Evolutionary conservation across 805 yeast genomes (phyloP).

Genomic region (Barnettozyma vustinii): DNA sequence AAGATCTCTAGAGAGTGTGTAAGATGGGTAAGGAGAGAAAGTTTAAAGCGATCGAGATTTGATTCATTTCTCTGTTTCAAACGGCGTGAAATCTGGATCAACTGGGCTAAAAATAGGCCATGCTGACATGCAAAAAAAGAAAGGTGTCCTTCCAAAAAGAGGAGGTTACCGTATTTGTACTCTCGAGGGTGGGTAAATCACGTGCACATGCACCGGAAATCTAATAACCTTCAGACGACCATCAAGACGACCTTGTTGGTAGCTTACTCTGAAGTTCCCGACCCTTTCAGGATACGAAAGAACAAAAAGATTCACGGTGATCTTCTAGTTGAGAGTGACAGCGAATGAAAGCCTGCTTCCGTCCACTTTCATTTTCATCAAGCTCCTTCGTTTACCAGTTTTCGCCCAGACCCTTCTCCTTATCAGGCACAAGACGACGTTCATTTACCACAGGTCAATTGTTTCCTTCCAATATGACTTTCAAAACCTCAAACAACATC

Average conservation of each 20-base stretch:
- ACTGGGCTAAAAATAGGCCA: background rate
- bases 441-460: background rate
- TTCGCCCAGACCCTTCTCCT: background rate
- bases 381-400: background rate
- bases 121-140: background rate
- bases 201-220: background rate
- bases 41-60: background rate
- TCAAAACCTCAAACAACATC: constrained; percentile 25
- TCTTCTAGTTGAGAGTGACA: background rate
- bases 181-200: background rate
- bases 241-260: too few relatives aligned
- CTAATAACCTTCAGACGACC: too few relatives aligned
- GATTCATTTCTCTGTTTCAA: background rate
- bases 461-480: constrained; percentile 9
- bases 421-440: background rate
- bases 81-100: background rate
- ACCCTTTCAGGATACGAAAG: too few relatives aligned
- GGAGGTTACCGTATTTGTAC: background rate
- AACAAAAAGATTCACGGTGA: background rate
- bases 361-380: background rate
- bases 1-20: background rate
- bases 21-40: background rate
- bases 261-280: too few relatives aligned
- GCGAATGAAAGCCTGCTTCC: background rate
- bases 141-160: too few relatives aligned